Percentiles rank a stretch among this genome's conserved stretches.
These are phyloP conservation scores for Conoideocrella luteorostrata DNA, from an alignment of 2,329 filamentous ascomycete genomes.

Conservation along the genomic window DNA sequence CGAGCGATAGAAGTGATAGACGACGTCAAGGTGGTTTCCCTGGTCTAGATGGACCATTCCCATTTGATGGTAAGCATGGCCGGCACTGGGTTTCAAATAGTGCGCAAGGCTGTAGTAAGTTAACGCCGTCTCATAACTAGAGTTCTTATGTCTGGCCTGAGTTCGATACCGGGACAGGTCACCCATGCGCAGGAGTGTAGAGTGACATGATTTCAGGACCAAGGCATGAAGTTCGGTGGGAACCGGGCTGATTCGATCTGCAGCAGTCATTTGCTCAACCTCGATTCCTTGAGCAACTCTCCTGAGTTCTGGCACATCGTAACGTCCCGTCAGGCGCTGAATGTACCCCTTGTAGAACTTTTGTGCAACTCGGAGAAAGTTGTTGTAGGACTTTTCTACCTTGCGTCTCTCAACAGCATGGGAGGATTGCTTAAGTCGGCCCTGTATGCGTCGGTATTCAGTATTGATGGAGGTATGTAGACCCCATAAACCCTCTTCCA, in stretches of 20 bases:
- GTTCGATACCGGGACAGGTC: constrained; percentile 83
- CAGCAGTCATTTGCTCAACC: constrained; percentile 33
- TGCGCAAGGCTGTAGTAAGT: constrained; percentile 81
- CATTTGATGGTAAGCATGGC: constrained; percentile 82
- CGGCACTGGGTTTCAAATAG: constrained; percentile 70
- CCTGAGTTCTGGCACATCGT: constrained; percentile 45
- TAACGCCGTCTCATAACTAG: constrained; percentile 72
- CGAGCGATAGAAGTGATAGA: constrained; percentile 86
- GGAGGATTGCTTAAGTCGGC: constrained; percentile 44
- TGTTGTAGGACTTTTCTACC: constrained; percentile 71
- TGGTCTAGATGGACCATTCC: constrained; percentile 78
- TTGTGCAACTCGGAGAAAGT: constrained; percentile 82
- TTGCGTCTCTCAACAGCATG: constrained; percentile 63
- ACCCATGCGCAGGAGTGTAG: constrained; percentile 77
- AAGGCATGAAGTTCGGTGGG: constrained; percentile 45
- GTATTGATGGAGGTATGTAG: constrained; percentile 71
- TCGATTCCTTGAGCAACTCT: constrained; percentile 36
- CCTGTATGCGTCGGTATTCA: constrained; percentile 66
- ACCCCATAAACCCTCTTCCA: constrained; percentile 71
- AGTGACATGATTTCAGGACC: constrained; percentile 70
- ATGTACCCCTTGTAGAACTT: constrained; percentile 85
- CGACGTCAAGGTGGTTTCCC: constrained; percentile 72
- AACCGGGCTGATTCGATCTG: constrained; percentile 38
- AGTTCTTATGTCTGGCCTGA: constrained; percentile 65
- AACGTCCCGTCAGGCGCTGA: constrained; percentile 62